Evolutionary conservation across 345 rosid genomes (phyloP).

Genomic region (Eucalyptus pauciflora): DNA sequence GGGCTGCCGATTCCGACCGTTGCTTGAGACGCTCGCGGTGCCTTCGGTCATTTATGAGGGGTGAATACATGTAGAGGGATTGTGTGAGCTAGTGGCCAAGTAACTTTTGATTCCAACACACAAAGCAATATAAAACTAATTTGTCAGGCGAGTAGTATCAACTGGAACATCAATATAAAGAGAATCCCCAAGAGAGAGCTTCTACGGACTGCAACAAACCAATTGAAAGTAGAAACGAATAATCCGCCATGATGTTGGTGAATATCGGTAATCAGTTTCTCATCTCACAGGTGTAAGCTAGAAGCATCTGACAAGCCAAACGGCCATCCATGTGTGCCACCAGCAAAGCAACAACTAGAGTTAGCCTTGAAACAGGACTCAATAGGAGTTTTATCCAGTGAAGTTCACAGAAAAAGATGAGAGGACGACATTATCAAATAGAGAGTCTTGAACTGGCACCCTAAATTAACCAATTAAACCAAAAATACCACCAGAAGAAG

Average conservation of each 20-base stretch:
- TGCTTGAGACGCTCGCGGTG: background rate
- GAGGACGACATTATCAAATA: no score
- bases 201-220: no score
- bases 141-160: background rate
- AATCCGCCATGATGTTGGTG: no score
- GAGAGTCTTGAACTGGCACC: background rate
- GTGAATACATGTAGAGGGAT: background rate
- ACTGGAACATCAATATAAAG: background rate
- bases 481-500: background rate
- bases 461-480: background rate
- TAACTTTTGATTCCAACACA: background rate
- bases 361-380: no score
- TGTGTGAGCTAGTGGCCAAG: background rate
- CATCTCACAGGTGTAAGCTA: background rate
- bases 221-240: no score
- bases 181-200: no score
- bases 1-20: background rate
- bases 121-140: background rate
- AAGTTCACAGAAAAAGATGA: background rate
- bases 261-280: no score
- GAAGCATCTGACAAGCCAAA: background rate
- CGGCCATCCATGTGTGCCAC: no score
- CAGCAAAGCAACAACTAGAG: no score
- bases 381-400: background rate
- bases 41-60: no score